phyloP scores from a whole-genome alignment of 2,329 filamentous ascomycete genomes.

The Arthrobotrys sphaeroides region DNA sequence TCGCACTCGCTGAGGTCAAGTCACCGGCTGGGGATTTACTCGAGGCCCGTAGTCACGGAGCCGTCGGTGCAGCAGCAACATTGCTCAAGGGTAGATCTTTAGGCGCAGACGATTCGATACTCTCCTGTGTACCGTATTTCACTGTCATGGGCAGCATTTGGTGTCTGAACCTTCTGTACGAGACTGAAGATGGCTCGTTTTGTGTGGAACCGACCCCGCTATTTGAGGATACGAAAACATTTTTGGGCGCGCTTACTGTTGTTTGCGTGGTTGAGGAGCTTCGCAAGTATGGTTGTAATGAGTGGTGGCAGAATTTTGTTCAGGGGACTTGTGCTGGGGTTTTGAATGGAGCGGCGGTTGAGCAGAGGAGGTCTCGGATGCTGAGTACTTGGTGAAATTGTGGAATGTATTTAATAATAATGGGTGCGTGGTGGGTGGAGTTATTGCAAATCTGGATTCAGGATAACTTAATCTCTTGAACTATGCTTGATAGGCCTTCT shows the following conservation, averaged over 20 bases:
- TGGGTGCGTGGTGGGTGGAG: too few relatives aligned
- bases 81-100: background rate
- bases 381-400: background rate
- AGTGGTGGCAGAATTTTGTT: slow-evolving; percentile 13
- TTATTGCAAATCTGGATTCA: too few relatives aligned
- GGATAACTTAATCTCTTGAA: too few relatives aligned
- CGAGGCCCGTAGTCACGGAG: background rate
- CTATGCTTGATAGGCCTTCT: too few relatives aligned
- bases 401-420: too few relatives aligned
- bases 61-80: background rate
- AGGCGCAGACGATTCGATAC: background rate
- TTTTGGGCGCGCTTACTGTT: background rate
- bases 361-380: slow-evolving; percentile 3
- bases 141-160: slow-evolving; percentile 6
- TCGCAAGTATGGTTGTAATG: background rate
- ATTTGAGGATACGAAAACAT: slow-evolving; percentile 1
- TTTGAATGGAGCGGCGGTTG: background rate
- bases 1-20: background rate
- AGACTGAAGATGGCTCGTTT: background rate
- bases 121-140: background rate
- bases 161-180: slow-evolving; percentile 6
- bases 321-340: background rate
- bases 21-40: background rate
- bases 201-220: background rate
- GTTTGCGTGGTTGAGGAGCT: slow-evolving; percentile 5